Evolutionary conservation across 2,329 filamentous ascomycete genomes (phyloP).

Genomic region (Sclerotinia minor): DNA sequence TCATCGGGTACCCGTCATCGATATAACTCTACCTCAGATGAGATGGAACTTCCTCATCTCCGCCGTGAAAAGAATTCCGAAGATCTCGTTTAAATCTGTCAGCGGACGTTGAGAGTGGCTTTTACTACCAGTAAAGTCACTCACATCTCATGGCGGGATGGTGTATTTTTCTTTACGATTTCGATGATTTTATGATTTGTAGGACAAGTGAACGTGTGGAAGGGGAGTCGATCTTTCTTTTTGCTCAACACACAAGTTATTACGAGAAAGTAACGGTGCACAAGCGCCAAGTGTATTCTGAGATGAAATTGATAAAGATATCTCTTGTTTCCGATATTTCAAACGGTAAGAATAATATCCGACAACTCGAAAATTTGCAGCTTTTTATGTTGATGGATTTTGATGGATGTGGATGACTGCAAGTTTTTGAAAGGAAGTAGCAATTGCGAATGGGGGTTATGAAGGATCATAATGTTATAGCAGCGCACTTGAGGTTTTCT

Average conservation of each 20-base stretch:
- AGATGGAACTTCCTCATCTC: constrained; percentile 14
- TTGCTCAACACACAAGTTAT: neutral
- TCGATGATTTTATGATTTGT: constrained; percentile 1
- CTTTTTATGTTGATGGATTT: neutral
- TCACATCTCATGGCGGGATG: neutral
- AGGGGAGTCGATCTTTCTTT: neutral
- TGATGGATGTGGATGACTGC: neutral
- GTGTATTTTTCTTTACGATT: neutral
- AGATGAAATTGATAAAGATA: neutral
- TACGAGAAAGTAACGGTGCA: neutral
- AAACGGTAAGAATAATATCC: neutral
- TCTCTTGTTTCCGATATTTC: neutral
- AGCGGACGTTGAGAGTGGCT: neutral
- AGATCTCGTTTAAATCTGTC: neutral
- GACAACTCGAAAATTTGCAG: neutral
- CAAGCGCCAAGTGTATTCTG: neutral
- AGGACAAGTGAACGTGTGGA: no score
- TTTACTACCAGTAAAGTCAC: neutral
- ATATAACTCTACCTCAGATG: neutral
- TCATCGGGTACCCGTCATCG: constrained; percentile 5
- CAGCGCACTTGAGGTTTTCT: neutral
- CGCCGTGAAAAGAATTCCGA: neutral
- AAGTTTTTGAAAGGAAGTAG: neutral
- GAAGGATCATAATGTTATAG: neutral
- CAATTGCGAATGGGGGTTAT: neutral